Conservation (phyloP, 805 yeast species). For the Candida incommunis region DNA sequence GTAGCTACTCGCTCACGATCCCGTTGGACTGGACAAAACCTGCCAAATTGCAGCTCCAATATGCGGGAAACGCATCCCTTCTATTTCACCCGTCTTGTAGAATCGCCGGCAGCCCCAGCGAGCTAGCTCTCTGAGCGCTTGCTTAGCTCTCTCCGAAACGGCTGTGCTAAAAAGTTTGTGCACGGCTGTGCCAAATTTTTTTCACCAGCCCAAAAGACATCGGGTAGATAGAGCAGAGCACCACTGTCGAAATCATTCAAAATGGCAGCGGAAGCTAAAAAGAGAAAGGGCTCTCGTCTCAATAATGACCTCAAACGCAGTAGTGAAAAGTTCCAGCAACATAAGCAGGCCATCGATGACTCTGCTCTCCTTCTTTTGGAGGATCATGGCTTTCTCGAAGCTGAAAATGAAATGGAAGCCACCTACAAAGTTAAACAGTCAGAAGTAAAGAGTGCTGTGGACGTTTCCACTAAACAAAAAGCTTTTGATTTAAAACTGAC, state of each 20-base stretch:
- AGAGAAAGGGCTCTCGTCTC: neutral
- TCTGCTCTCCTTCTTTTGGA: slow-evolving; percentile 80
- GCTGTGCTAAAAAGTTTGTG: no score
- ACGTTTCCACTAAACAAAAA: slow-evolving; percentile 59
- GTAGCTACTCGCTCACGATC: no score
- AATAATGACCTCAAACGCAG: slow-evolving; percentile 32
- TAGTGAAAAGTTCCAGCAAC: slow-evolving; percentile 62
- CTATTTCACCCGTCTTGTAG: neutral
- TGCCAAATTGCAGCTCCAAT: neutral
- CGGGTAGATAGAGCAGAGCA: no score
- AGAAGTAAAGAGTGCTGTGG: slow-evolving; percentile 66
- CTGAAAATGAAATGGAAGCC: slow-evolving; percentile 85
- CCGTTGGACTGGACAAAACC: no score
- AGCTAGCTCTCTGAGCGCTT: neutral
- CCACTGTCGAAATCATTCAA: neutral
- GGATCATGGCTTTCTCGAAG: slow-evolving; percentile 74
- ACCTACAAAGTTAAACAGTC: slow-evolving; percentile 75
- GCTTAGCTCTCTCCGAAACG: no score
- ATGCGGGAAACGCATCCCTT: neutral
- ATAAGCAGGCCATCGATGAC: slow-evolving; percentile 69
- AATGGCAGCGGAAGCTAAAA: no score
- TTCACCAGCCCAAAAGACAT: no score
- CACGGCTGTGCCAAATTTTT: slow-evolving; percentile 1
- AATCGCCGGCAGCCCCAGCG: neutral
- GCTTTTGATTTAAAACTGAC: slow-evolving; percentile 54